A percentile compares a stretch with the other conserved stretches of the same genome.
Evolutionary conservation across 139 green algal genomes (phyloP).

Genomic region (Picochlorum sp.): DNA sequence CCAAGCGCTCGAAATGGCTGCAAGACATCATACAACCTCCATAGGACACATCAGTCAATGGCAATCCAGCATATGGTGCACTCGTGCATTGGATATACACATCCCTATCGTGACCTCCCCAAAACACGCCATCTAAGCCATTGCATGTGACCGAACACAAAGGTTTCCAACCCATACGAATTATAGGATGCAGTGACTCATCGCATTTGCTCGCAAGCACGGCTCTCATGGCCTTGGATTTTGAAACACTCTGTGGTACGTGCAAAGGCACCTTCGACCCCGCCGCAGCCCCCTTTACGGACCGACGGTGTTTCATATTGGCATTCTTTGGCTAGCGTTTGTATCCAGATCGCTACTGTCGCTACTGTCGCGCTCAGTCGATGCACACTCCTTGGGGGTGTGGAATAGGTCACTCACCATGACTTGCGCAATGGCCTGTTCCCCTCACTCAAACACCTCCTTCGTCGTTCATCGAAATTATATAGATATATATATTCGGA

Average conservation of each 20-base stretch:
- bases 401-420: no score
- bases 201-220: conserved; percentile 4
- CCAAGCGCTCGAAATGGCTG: conserved; percentile 25
- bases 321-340: no score
- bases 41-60: conserved; percentile 16
- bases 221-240: not conserved
- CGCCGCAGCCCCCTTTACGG: no score
- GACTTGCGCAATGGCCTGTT: no score
- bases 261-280: no score
- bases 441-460: no score
- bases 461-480: no score
- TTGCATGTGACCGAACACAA: conserved; percentile 30
- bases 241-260: not conserved
- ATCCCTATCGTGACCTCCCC: conserved; percentile 30
- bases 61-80: conserved; percentile 15
- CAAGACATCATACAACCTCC: conserved; percentile 35
- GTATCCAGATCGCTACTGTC: no score
- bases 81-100: conserved; percentile 20
- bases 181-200: conserved; percentile 17
- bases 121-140: conserved; percentile 22
- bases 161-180: conserved; percentile 22
- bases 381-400: no score
- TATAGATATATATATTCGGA: no score
- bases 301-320: no score
- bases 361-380: no score